Evolutionary conservation across 176 grass and related monocot species (phyloP).

Genomic region (Avena sativa): DNA sequence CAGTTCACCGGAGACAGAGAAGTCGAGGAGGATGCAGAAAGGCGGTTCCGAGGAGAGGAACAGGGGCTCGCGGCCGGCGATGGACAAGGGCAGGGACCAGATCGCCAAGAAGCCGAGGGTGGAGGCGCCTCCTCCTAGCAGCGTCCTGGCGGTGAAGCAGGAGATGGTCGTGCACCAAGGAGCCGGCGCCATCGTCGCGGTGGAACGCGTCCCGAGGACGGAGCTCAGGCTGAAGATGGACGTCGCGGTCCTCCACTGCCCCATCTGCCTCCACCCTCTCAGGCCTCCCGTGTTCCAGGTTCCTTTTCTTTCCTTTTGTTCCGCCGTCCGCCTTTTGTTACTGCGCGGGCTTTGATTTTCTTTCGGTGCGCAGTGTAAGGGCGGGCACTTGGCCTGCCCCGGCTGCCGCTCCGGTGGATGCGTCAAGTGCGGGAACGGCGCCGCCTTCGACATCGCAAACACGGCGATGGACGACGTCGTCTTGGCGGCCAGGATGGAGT

Average conservation of each 20-base stretch:
- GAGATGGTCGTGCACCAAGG: neutral
- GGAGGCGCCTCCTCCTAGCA: neutral
- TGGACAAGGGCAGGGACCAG: neutral
- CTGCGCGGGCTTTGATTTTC: neutral
- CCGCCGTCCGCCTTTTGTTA: too few relatives aligned
- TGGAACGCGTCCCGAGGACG: neutral
- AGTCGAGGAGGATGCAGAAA: too few relatives aligned
- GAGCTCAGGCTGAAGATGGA: neutral
- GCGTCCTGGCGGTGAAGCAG: neutral
- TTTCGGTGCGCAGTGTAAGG: neutral
- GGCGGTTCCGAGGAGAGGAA: too few relatives aligned
- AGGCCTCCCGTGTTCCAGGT: neutral
- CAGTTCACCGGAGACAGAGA: too few relatives aligned
- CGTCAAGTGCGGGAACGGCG: neutral
- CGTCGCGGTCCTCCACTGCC: neutral
- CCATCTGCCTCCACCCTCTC: neutral
- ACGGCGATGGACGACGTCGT: neutral
- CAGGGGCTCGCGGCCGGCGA: neutral
- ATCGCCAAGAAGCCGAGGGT: neutral
- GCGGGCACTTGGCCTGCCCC: neutral
- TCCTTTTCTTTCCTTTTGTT: too few relatives aligned
- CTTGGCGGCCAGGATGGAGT: neutral
- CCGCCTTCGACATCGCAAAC: neutral
- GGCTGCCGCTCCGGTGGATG: neutral
- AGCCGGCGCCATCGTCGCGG: neutral